Evolutionary conservation across 1,139 yeast species (phyloP).

Genomic region (Diutina catenulata): DNA sequence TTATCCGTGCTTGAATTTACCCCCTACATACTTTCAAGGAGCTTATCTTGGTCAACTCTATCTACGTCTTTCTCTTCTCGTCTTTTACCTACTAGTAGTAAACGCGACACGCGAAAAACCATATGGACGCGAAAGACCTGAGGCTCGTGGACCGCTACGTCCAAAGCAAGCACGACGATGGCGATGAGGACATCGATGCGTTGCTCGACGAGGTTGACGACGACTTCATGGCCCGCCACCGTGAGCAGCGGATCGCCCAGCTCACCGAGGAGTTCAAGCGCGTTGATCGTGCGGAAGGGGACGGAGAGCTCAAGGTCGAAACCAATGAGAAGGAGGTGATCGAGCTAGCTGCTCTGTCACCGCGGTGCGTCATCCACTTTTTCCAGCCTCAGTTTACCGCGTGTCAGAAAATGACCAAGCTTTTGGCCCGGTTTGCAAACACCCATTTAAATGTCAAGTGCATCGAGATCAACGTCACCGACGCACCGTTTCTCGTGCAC

Average conservation of each 20-base stretch:
- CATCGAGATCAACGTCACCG: slow-evolving; percentile 45
- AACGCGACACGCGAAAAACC: no score
- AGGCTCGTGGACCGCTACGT: slow-evolving; percentile 5
- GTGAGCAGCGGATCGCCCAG: slow-evolving; percentile 41
- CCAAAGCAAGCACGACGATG: slow-evolving; percentile 4
- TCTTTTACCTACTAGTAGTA: no score
- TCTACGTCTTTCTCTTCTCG: no score
- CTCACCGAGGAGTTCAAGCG: slow-evolving; percentile 30
- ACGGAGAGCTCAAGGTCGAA: slow-evolving; percentile 18
- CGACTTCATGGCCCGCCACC: slow-evolving; percentile 18
- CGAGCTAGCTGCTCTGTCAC: slow-evolving; percentile 31
- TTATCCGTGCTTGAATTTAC: no score
- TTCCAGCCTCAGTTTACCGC: slow-evolving; percentile 48
- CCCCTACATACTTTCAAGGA: no score
- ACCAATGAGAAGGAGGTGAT: slow-evolving; percentile 45
- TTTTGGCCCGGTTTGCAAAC: slow-evolving; percentile 35
- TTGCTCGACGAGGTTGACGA: slow-evolving; percentile 12
- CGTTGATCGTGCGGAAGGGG: slow-evolving; percentile 22
- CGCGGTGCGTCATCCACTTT: slow-evolving; percentile 48
- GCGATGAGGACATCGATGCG: slow-evolving; percentile 16
- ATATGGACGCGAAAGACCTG: slow-evolving; percentile 1
- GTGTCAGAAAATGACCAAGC: slow-evolving; percentile 47
- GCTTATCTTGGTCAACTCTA: no score
- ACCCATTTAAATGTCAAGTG: slow-evolving; percentile 48
- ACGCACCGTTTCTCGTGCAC: slow-evolving; percentile 61